Evolutionary conservation across 495 filamentous ascomycete species (phyloP).

Genomic region (Saxophila tyrrhenica): DNA sequence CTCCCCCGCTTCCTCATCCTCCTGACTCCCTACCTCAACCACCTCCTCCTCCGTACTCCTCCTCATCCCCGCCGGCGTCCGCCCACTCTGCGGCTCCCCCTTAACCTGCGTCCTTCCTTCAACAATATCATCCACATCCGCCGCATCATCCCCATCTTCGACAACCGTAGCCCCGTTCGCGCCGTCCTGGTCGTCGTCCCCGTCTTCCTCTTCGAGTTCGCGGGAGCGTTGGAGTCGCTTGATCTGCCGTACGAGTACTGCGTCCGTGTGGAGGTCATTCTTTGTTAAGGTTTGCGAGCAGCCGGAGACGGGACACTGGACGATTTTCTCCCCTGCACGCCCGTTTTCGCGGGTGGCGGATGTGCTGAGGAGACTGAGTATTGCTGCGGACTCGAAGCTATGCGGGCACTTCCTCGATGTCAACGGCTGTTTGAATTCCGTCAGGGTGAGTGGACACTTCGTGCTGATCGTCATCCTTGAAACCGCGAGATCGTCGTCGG

Average conservation of each 20-base stretch:
- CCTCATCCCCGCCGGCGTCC: neutral
- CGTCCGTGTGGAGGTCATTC: conserved; percentile 30
- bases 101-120: conserved; percentile 16
- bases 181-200: conserved; percentile 26
- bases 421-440: conserved; percentile 57
- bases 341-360: conserved; percentile 28
- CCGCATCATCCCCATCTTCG: conserved; percentile 23
- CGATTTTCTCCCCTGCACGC: conserved; percentile 4
- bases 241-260: conserved; percentile 30
- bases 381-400: conserved; percentile 66
- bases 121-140: conserved; percentile 19
- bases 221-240: conserved; percentile 25
- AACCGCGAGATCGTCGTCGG: conserved; percentile 68
- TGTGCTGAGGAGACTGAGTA: conserved; percentile 48
- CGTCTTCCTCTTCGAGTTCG: conserved; percentile 27
- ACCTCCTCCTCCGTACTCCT: conserved; percentile 5
- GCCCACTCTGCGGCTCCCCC: conserved; percentile 4
- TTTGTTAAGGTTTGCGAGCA: conserved; percentile 30
- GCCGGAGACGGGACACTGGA: conserved; percentile 34
- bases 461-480: conserved; percentile 56
- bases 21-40: neutral
- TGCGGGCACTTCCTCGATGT: conserved; percentile 73
- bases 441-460: conserved; percentile 72
- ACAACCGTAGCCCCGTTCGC: conserved; percentile 25
- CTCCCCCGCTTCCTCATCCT: conserved; percentile 4